phyloP scores from a whole-genome alignment of 2,329 filamentous ascomycete genomes.

The Hymenoscyphus occultus region DNA sequence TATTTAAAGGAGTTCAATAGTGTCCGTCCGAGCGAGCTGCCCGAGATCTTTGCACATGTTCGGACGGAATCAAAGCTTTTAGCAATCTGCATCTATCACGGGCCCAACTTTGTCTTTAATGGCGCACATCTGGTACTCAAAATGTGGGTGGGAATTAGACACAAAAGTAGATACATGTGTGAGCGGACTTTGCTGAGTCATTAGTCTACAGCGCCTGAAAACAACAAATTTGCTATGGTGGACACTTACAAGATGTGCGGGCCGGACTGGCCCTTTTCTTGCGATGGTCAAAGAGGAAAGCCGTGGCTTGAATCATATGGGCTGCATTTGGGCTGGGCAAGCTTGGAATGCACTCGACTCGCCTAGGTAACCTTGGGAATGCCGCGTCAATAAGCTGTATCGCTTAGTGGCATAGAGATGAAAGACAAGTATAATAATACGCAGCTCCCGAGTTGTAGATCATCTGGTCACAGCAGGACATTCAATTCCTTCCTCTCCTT shows the following conservation, averaged over 20 bases:
- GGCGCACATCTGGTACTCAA: no score
- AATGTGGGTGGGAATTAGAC: no score
- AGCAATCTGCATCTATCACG: background rate
- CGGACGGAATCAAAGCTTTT: background rate
- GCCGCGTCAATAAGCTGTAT: background rate
- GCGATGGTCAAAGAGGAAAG: background rate
- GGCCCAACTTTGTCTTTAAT: background rate
- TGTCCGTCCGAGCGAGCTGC: background rate
- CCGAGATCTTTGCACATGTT: background rate
- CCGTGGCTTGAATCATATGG: background rate
- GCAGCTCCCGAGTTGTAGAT: background rate
- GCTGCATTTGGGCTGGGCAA: background rate
- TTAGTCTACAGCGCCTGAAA: no score
- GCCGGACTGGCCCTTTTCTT: no score
- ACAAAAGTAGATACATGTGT: no score
- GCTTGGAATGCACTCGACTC: background rate
- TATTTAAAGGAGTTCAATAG: background rate
- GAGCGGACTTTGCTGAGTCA: no score
- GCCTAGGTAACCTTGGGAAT: background rate
- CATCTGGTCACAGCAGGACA: background rate
- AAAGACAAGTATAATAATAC: background rate
- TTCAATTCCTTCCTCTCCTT: background rate
- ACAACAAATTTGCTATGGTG: no score
- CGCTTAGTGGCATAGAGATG: background rate
- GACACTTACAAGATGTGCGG: no score